Conservation (phyloP, 208 protist genomes). For the Crithidia acanthocephali region DNA sequence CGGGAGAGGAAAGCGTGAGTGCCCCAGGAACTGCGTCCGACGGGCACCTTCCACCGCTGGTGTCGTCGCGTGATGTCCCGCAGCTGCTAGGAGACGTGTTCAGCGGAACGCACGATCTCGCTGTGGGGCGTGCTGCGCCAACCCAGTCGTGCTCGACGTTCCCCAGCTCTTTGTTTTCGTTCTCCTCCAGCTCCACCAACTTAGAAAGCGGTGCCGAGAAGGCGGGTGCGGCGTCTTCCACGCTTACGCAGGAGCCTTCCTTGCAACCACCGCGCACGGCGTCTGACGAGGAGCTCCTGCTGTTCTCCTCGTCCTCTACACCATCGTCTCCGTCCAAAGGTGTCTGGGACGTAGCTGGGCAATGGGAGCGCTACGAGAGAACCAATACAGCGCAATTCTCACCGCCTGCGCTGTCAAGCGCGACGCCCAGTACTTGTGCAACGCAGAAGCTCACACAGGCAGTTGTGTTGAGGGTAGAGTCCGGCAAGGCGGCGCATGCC, state of each 20-base stretch:
- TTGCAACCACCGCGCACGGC: too few relatives aligned
- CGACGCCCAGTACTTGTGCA: background rate
- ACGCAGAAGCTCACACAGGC: background rate
- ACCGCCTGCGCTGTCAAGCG: background rate
- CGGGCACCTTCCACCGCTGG: background rate
- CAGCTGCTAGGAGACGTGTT: background rate
- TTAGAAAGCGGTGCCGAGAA: background rate
- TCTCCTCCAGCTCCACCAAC: background rate
- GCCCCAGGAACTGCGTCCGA: too few relatives aligned
- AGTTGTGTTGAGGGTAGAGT: too few relatives aligned
- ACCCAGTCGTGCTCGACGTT: background rate
- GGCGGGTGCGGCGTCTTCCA: background rate
- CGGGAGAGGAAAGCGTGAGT: background rate
- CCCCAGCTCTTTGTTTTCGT: conserved; percentile 14
- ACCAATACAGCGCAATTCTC: background rate
- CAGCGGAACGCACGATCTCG: background rate
- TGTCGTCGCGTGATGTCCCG: background rate
- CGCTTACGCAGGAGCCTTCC: background rate
- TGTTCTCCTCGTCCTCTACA: too few relatives aligned
- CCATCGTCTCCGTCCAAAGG: too few relatives aligned
- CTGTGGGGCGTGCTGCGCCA: background rate
- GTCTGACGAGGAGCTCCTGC: too few relatives aligned
- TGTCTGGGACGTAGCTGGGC: too few relatives aligned
- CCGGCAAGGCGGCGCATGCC: background rate
- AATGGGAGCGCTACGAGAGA: too few relatives aligned